Evolutionary conservation across 2,329 filamentous ascomycete species (phyloP).

Genomic region (Beauveria scarabaeidicola): DNA sequence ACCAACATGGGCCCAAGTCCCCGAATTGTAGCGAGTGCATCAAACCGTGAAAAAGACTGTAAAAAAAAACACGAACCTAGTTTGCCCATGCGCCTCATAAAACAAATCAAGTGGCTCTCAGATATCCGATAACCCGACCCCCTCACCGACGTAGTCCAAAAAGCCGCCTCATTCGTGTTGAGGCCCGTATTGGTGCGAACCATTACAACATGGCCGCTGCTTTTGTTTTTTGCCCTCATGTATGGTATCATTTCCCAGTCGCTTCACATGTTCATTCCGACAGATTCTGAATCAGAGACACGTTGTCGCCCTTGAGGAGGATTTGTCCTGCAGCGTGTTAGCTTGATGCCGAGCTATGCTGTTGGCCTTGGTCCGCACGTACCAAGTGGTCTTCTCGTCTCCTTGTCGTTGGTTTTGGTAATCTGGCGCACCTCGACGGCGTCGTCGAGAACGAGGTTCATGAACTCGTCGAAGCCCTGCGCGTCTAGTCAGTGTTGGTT

Average conservation of each 20-base stretch:
- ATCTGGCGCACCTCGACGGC: conserved; percentile 84
- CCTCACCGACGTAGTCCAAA: conserved; percentile 1
- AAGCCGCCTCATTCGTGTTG: background rate
- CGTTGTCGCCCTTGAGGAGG: conserved; percentile 79
- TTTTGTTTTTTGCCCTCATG: background rate
- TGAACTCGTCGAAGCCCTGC: conserved; percentile 97
- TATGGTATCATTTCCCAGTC: background rate
- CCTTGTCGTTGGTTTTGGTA: conserved; percentile 68
- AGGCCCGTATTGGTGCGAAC: background rate
- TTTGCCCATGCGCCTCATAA: conserved; percentile 8
- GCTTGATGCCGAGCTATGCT: background rate
- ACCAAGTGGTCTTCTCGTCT: conserved; percentile 74
- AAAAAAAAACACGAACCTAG: conserved; percentile 1
- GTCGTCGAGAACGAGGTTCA: conserved; percentile 96
- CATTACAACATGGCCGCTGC: background rate
- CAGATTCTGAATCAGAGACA: conserved; percentile 64
- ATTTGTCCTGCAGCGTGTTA: conserved; percentile 57
- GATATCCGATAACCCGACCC: background rate
- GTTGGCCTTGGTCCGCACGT: conserved; percentile 20
- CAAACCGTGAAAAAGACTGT: background rate
- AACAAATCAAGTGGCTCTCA: conserved; percentile 1
- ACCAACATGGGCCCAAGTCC: background rate
- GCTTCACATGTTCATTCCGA: conserved; percentile 44
- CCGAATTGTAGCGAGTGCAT: background rate
- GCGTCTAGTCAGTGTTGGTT: conserved; percentile 42